Evolutionary conservation across 345 rosid genomes (phyloP).

Genomic region (Brassica nigra): DNA sequence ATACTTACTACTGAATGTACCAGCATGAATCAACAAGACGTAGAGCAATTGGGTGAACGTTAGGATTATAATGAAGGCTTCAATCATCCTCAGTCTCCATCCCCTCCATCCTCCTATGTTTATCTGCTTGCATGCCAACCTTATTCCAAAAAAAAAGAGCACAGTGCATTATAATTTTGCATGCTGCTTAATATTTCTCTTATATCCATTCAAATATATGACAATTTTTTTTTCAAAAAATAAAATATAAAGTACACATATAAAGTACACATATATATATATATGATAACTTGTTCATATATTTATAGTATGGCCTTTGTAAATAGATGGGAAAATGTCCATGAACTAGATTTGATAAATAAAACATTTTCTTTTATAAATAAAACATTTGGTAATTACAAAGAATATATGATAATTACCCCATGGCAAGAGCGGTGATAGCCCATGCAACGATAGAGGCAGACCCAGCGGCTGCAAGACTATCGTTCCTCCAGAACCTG

Average conservation of each 20-base stretch:
- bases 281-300: too few relatives aligned
- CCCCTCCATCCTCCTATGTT: conserved; percentile 83
- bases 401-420: conserved; percentile 42
- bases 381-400: not conserved
- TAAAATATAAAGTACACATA: too few relatives aligned
- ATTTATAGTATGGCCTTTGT: not conserved
- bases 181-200: too few relatives aligned
- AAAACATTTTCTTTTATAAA: too few relatives aligned
- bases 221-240: too few relatives aligned
- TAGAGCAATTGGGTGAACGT: conserved; percentile 69
- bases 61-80: conserved; percentile 76
- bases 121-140: conserved; percentile 90
- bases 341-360: too few relatives aligned
- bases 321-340: not conserved
- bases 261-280: too few relatives aligned
- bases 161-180: not conserved
- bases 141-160: not conserved
- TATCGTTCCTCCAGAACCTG: conserved; percentile 79
- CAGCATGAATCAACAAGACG: conserved; percentile 75
- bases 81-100: conserved; percentile 70
- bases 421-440: conserved; percentile 75
- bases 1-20: conserved; percentile 62
- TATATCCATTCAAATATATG: too few relatives aligned
- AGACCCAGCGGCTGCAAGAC: conserved; percentile 78
- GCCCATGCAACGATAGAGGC: conserved; percentile 76